Evolutionary conservation across 2,329 filamentous ascomycete species (phyloP).

Genomic region (Colletotrichum zoysiae): DNA sequence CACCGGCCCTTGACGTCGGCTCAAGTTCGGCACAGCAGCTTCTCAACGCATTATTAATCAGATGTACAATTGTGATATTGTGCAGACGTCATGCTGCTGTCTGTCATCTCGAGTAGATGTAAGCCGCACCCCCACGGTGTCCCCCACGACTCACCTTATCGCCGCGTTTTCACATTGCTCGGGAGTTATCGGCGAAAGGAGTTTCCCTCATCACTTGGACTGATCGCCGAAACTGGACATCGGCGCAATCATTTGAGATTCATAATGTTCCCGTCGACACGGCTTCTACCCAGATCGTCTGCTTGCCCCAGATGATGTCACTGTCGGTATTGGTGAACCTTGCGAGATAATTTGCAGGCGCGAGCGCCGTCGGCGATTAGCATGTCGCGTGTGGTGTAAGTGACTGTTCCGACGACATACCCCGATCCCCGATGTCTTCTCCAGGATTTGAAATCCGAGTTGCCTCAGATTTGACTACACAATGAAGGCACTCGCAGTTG

Average conservation of each 20-base stretch:
- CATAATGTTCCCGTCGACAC: background rate
- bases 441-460: background rate
- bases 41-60: conserved; percentile 1
- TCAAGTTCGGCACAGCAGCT: conserved; percentile 2
- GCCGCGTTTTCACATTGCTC: conserved; percentile 13
- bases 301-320: background rate
- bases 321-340: background rate
- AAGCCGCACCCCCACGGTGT: conserved; percentile 12
- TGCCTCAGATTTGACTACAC: background rate
- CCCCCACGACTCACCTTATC: conserved; percentile 16
- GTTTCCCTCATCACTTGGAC: background rate
- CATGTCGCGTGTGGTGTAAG: background rate
- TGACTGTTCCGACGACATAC: background rate
- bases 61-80: conserved; percentile 13
- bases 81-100: background rate
- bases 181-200: background rate
- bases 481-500: background rate
- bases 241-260: background rate
- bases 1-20: background rate
- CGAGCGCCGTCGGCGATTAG: conserved; percentile 3
- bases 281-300: background rate
- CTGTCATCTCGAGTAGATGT: background rate
- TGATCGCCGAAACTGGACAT: conserved; percentile 9
- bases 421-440: background rate
- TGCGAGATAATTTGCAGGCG: background rate